Base-by-base conservation (phyloP, 2,329 filamentous ascomycete genomes). In the Akanthomyces lecanii region DNA sequence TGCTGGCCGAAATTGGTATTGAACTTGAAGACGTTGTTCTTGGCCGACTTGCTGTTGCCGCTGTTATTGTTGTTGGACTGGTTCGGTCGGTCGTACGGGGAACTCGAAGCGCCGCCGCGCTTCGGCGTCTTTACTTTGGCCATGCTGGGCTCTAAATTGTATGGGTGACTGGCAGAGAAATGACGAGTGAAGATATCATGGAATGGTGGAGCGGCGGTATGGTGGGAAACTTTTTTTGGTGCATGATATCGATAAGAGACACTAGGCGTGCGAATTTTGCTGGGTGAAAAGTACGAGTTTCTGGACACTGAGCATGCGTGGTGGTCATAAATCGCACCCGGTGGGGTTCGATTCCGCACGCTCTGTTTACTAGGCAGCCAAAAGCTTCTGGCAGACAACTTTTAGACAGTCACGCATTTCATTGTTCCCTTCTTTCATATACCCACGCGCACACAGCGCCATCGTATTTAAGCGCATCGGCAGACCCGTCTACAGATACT, bases 21-120 rank as follows among this genome's bases (percentile, higher is more conserved):
- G 86, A 97, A 96, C 75, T 96, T 96, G 85, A 98, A 98, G 76
- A 97, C 91, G 70, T 91, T 93, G 79, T 96, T 92, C 71, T 80
- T 80, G 63, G 73, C 71, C 11, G 74, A 69, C 65, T 72, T 61
- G 60, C 45, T 50, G 45, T 48, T 58, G 55, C 38, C 47, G 62
- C 63, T 66, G 53, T 63, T 63, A 56, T 67, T 65, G 58, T 67
- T 65, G 64, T 62, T 61, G 4, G 66, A 65, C 40, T 65, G 65
- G 45, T 64, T 66, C 18, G 75, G 73, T 61, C 78, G 75, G 28
- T 81, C 78, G 68, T 82, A 81, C 0, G 76, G 76, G 1, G 71
- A 71, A 33, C 74, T 72, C 62, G 78, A 75, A 64, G 77, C 77
- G 73, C 76, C 72, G 68, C 81, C 78, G 74, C 82, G 82, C 77